A percentile compares a stretch with the other conserved stretches of the same genome.
Conservation (phyloP, 805 yeast species). For the Yueomyces sinensis region DNA sequence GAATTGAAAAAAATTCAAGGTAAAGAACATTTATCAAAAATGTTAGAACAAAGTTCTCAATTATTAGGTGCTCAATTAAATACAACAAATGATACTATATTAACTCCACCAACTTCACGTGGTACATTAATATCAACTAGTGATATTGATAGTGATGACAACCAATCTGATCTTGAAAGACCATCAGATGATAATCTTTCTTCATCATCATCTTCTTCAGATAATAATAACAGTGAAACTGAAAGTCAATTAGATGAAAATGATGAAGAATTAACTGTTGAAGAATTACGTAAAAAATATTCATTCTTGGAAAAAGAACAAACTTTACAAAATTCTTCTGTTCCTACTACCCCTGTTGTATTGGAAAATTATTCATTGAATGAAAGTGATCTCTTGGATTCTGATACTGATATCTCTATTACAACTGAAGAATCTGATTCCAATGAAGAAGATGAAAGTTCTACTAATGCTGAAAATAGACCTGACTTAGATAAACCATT, state of each 20-base stretch:
- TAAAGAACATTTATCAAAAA: conserved; percentile 73
- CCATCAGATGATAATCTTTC: conserved; percentile 5
- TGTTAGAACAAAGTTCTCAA: conserved; percentile 84
- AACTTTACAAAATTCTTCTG: background rate
- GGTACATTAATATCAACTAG: conserved; percentile 5
- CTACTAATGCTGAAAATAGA: background rate
- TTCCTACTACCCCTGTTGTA: too few species aligned
- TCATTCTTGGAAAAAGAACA: conserved; percentile 12
- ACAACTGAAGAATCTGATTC: conserved; percentile 14
- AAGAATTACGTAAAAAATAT: conserved; percentile 32
- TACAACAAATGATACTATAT: conserved; percentile 21
- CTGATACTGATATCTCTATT: conserved; percentile 5
- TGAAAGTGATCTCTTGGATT: conserved; percentile 1
- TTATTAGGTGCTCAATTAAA: conserved; percentile 74
- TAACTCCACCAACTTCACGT: conserved; percentile 1
- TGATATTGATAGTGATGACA: conserved; percentile 11
- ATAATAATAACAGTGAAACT: conserved; percentile 1
- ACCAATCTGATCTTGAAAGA: conserved; percentile 3
- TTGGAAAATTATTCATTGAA: background rate
- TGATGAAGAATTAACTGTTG: conserved; percentile 26
- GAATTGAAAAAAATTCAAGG: conserved; percentile 71
- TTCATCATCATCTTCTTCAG: conserved; percentile 5
- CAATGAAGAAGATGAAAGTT: conserved; percentile 6
- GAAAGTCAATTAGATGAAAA: conserved; percentile 8
- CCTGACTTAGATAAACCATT: conserved; percentile 1